Evolutionary conservation across 1,284 basidiomycete genomes (phyloP).

Genomic region (Leccinum cinnamomeum): DNA sequence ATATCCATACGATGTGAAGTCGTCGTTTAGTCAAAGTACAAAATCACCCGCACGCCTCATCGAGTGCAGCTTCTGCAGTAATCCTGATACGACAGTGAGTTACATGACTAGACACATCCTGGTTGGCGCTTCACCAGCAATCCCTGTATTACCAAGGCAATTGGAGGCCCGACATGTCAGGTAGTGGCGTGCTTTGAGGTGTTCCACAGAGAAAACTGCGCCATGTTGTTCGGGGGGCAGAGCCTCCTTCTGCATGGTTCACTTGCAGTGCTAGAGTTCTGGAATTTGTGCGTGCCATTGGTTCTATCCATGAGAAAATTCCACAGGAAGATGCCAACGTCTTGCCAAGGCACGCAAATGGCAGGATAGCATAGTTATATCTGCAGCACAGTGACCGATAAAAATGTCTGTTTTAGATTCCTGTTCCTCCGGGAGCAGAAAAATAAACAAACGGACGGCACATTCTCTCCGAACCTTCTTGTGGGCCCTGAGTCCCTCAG

Average conservation of each 20-base stretch:
- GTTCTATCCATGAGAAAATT: background rate
- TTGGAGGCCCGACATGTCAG: background rate
- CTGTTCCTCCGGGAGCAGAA: background rate
- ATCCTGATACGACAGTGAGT: background rate
- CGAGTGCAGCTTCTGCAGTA: background rate
- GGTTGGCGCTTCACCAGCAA: background rate
- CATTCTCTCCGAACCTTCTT: background rate
- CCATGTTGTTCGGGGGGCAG: too few species aligned
- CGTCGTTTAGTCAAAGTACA: background rate
- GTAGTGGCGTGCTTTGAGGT: background rate
- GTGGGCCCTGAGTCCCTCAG: background rate
- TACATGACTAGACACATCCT: background rate
- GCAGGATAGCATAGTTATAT: background rate
- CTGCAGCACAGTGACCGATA: too few species aligned
- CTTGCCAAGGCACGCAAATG: background rate
- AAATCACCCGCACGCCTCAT: background rate
- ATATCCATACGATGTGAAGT: background rate
- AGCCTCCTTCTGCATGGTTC: background rate
- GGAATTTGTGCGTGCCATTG: background rate
- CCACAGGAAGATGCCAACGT: background rate
- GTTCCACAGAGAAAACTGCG: slow-evolving; percentile 2
- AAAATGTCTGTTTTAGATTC: too few species aligned
- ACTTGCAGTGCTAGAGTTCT: background rate
- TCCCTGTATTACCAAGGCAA: background rate
- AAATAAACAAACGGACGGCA: accelerated